Evolutionary conservation across 2,329 filamentous ascomycete genomes (phyloP).

Genomic region (Colletotrichum falcatum): DNA sequence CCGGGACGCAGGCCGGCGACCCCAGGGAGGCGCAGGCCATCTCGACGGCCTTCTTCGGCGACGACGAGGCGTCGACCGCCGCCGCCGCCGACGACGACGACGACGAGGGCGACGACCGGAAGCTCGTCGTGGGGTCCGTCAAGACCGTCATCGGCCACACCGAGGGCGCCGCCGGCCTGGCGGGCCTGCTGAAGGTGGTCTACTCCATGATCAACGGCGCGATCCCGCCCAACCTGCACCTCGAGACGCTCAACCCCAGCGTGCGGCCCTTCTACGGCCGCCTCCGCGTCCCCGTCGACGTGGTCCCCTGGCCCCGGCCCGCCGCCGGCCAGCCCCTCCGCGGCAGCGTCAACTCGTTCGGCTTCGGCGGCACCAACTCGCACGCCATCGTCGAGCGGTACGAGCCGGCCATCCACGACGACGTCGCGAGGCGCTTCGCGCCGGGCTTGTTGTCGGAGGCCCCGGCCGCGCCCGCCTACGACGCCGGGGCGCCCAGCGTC

Average conservation of each 20-base stretch:
- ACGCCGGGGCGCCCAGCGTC: background rate
- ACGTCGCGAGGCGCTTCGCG: conserved; percentile 30
- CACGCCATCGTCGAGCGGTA: conserved; percentile 43
- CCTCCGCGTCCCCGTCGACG: conserved; percentile 45
- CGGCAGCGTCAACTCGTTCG: conserved; percentile 45
- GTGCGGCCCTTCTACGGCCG: conserved; percentile 43
- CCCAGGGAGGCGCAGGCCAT: conserved; percentile 45
- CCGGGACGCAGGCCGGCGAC: conserved; percentile 51
- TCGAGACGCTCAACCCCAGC: conserved; percentile 41
- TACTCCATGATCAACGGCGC: conserved; percentile 39
- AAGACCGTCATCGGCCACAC: conserved; percentile 44
- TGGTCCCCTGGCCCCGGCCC: conserved; percentile 45
- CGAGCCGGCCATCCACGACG: conserved; percentile 32
- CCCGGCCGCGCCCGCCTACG: background rate
- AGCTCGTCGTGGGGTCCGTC: conserved; percentile 46
- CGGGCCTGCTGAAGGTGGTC: conserved; percentile 42
- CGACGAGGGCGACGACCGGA: conserved; percentile 35
- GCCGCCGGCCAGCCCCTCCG: conserved; percentile 41
- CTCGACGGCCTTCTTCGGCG: conserved; percentile 47
- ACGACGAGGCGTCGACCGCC: conserved; percentile 42
- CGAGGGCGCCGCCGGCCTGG: conserved; percentile 42
- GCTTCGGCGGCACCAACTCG: conserved; percentile 44
- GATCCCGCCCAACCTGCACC: conserved; percentile 42
- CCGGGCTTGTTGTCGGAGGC: background rate
- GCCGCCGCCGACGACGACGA: too few relatives aligned